phyloP scores from a whole-genome alignment of 257 asterid genomes.

The Avicennia marina region DNA sequence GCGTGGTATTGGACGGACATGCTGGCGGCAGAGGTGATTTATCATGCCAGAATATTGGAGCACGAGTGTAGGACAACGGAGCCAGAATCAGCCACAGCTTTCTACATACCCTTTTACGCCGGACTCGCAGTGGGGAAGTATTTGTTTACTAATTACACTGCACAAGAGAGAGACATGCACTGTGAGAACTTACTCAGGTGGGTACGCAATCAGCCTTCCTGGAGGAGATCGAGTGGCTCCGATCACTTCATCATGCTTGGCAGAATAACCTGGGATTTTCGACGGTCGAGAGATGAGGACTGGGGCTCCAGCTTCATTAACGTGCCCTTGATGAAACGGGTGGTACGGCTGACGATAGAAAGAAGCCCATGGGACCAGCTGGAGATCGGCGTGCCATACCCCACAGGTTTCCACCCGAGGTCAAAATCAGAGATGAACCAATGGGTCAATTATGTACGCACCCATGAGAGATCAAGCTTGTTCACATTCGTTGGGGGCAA shows the following conservation, averaged over 20 bases:
- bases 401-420: conserved; percentile 61
- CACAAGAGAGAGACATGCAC: conserved; percentile 35
- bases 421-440: conserved; percentile 28
- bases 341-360: conserved; percentile 38
- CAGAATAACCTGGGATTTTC: conserved; percentile 59
- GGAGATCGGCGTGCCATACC: conserved; percentile 61
- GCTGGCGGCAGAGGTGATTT: conserved; percentile 41
- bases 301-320: conserved; percentile 63
- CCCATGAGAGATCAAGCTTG: conserved; percentile 25
- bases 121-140: conserved; percentile 32
- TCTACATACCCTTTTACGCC: conserved; percentile 47
- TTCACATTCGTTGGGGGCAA: conserved; percentile 53
- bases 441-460: conserved; percentile 35
- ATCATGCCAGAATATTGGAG: conserved; percentile 26
- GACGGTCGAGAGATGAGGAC: conserved; percentile 32
- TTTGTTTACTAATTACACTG: conserved; percentile 23
- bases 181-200: conserved; percentile 32
- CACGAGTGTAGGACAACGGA: conserved; percentile 34
- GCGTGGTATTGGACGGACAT: conserved; percentile 76
- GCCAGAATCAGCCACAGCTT: conserved; percentile 39
- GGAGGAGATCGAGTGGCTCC: conserved; percentile 41
- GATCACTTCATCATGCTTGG: conserved; percentile 64
- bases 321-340: conserved; percentile 41
- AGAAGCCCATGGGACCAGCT: conserved; percentile 47
- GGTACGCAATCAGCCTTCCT: conserved; percentile 35